These are phyloP conservation scores for Miamiensis avidus DNA, from an alignment of 169 alveolate genomes.

Conservation along the genomic window DNA sequence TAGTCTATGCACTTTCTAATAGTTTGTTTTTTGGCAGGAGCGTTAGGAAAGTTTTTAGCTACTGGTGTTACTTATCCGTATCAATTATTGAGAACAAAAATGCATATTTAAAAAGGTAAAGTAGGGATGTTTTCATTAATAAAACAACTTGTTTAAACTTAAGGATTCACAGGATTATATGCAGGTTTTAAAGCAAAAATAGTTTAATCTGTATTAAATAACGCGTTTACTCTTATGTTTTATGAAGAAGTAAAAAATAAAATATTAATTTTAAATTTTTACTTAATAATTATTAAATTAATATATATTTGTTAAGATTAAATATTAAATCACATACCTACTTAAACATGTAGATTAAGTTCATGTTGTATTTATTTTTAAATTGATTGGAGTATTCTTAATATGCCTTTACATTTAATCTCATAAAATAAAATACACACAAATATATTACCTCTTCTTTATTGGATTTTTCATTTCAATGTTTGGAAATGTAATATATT, in stretches of 20 bases:
- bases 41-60: conserved; percentile 20
- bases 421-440: background rate
- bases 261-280: no score
- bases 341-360: no score
- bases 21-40: conserved; percentile 7
- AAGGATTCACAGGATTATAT: conserved; percentile 11
- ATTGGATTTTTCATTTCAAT: background rate
- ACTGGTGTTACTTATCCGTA: conserved; percentile 25
- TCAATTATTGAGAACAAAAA: conserved; percentile 12
- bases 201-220: conserved; percentile 7
- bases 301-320: background rate
- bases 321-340: background rate
- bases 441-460: no score
- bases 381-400: background rate
- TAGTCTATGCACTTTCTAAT: background rate
- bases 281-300: no score
- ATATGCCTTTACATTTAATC: background rate
- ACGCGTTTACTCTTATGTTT: conserved; percentile 15
- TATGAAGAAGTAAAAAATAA: background rate
- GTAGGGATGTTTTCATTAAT: background rate
- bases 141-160: background rate
- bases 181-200: conserved; percentile 10
- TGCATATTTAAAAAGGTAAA: background rate
- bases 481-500: background rate
- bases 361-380: background rate